These are phyloP conservation scores for Selaginella tamariscina DNA, from an alignment of 75 land plant genomes.

Conservation along the genomic window DNA sequence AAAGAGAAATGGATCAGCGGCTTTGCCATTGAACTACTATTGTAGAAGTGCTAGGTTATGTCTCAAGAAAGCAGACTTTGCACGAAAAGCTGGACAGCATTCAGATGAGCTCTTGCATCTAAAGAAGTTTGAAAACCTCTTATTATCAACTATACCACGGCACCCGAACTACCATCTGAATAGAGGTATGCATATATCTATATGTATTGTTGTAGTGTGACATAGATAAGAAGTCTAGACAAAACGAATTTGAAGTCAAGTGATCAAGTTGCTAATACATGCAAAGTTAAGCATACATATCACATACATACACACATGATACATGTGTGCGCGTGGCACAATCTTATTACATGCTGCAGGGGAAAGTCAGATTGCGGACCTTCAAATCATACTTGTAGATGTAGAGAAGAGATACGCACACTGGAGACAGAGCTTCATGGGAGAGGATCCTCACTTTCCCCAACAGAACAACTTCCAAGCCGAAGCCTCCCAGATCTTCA, in stretches of 20 bases:
- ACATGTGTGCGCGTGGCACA: too few relatives aligned
- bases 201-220: too few relatives aligned
- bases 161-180: constrained; percentile 20
- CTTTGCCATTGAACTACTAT: constrained; percentile 26
- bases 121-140: constrained; percentile 19
- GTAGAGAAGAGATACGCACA: neutral
- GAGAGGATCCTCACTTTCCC: neutral
- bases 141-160: constrained; percentile 23
- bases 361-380: constrained; percentile 1
- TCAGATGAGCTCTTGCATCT: constrained; percentile 28
- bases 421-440: neutral
- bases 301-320: too few relatives aligned
- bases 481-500: neutral
- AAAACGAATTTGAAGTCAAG: too few relatives aligned
- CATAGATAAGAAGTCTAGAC: too few relatives aligned
- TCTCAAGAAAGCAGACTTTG: constrained; percentile 20
- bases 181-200: too few relatives aligned
- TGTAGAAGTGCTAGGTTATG: constrained; percentile 33
- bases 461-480: neutral
- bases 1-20: neutral
- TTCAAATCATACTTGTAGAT: neutral
- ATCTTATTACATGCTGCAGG: too few relatives aligned
- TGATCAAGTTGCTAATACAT: too few relatives aligned
- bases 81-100: constrained; percentile 15
- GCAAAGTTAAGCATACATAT: too few relatives aligned